Conservation (phyloP, 306 rosid genomes). For the Lithocarpus polystachyus region DNA sequence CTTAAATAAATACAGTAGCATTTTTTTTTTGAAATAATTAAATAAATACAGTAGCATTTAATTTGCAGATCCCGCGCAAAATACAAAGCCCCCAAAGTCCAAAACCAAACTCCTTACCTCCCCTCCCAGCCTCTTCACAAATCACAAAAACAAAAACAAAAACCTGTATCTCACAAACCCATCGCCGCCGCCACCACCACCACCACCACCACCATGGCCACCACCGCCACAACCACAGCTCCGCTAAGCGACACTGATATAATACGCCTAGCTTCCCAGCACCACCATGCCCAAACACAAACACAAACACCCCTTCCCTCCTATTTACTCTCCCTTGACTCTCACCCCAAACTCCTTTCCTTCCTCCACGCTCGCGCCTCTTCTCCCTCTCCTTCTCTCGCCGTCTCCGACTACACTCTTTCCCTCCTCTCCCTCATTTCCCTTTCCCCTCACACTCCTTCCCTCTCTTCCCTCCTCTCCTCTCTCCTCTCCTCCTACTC, state of each 20-base stretch:
- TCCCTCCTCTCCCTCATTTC: constrained; percentile 40
- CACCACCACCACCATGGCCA: background rate
- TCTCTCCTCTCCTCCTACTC: constrained; percentile 36
- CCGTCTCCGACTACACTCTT: constrained; percentile 31
- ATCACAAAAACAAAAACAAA: background rate
- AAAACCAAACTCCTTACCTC: background rate
- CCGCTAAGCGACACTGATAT: constrained; percentile 20
- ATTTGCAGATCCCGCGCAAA: background rate
- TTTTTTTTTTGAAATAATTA: too few species aligned
- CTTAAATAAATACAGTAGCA: background rate
- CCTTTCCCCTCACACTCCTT: constrained; percentile 28
- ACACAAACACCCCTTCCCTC: constrained; percentile 22
- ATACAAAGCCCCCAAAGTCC: background rate
- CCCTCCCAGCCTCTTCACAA: background rate
- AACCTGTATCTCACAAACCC: background rate
- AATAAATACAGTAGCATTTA: too few species aligned
- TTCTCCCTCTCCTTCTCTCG: constrained; percentile 22
- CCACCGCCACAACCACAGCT: background rate
- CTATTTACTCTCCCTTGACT: constrained; percentile 24
- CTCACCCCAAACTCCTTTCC: constrained; percentile 30
- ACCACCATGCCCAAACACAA: constrained; percentile 1
- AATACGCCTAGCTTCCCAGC: constrained; percentile 25
- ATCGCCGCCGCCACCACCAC: background rate
- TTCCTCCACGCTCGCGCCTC: constrained; percentile 28
- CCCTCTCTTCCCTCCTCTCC: constrained; percentile 31